Percentiles rank a stretch among this genome's conserved stretches.
Conservation (phyloP, 2,329 filamentous ascomycete genomes). For the Cytospora paraplurivora region DNA sequence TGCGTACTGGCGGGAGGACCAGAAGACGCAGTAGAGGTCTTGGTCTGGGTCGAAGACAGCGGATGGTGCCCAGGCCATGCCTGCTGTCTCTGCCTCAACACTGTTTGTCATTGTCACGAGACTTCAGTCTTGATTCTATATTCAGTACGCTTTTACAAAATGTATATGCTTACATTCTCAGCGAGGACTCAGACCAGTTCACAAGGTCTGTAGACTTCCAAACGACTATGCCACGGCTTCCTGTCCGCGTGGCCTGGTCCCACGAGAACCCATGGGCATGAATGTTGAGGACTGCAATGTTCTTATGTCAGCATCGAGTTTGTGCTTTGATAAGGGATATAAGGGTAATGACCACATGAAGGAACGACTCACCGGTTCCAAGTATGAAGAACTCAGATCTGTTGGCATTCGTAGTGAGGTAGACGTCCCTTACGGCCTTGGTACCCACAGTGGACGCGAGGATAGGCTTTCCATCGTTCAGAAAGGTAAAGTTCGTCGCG, state of each 20-base stretch:
- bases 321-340: no score
- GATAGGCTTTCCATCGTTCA: constrained; percentile 39
- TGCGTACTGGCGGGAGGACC: constrained; percentile 49
- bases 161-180: constrained; percentile 30
- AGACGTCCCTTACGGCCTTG: constrained; percentile 41
- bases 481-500: constrained; percentile 37
- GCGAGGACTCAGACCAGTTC: constrained; percentile 38
- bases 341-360: neutral
- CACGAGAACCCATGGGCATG: constrained; percentile 40
- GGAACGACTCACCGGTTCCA: constrained; percentile 33
- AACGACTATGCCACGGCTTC: constrained; percentile 41
- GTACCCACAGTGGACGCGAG: constrained; percentile 40
- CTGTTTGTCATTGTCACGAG: constrained; percentile 27
- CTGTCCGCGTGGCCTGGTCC: constrained; percentile 40
- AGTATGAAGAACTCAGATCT: constrained; percentile 41
- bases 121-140: neutral
- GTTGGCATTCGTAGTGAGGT: constrained; percentile 38
- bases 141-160: neutral
- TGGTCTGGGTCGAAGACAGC: constrained; percentile 40
- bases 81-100: constrained; percentile 39
- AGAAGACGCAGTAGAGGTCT: constrained; percentile 50
- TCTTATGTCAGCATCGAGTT: neutral
- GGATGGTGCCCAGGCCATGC: constrained; percentile 44
- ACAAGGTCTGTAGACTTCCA: constrained; percentile 42
- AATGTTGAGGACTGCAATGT: constrained; percentile 40